These are phyloP conservation scores for Phanerochaete sordida DNA, from an alignment of 768 basidiomycete genomes.

Conservation along the genomic window DNA sequence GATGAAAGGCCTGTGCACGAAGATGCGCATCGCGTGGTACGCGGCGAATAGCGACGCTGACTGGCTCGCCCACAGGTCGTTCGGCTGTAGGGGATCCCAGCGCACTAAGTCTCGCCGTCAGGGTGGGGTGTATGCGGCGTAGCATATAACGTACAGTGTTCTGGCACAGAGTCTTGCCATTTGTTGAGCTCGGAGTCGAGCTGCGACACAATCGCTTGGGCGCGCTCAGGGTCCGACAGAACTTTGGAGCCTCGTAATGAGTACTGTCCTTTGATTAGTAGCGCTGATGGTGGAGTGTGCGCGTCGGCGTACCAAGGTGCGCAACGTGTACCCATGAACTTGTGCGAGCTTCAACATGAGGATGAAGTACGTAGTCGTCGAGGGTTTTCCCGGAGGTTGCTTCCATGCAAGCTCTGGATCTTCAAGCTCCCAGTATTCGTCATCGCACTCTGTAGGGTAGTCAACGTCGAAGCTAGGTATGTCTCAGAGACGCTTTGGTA, in stretches of 20 bases:
- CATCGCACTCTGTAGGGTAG: conserved; percentile 59
- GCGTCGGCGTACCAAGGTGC: conserved; percentile 50
- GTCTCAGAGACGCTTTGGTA: conserved; percentile 1
- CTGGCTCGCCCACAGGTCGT: conserved; percentile 27
- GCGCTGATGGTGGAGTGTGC: background rate
- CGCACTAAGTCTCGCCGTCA: conserved; percentile 15
- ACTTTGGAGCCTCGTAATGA: conserved; percentile 42
- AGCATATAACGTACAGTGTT: conserved; percentile 38
- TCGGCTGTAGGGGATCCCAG: conserved; percentile 22
- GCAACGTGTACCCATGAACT: conserved; percentile 59
- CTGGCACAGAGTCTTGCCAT: conserved; percentile 60
- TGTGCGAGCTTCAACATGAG: conserved; percentile 57
- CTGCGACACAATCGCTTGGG: conserved; percentile 52
- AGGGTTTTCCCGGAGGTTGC: conserved; percentile 58
- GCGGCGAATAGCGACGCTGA: conserved; percentile 35
- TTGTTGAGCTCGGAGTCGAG: conserved; percentile 58
- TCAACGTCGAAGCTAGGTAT: conserved; percentile 61
- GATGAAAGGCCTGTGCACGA: conserved; percentile 79
- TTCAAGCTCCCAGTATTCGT: conserved; percentile 2
- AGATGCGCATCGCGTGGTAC: conserved; percentile 54
- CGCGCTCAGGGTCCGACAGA: conserved; percentile 34
- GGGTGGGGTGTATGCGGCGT: background rate
- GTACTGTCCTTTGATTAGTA: conserved; percentile 28
- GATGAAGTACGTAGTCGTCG: conserved; percentile 54
- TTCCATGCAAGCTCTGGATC: conserved; percentile 49